Conservation (phyloP, 768 basidiomycete genomes). For the Termitomyces eurrhizus region DNA sequence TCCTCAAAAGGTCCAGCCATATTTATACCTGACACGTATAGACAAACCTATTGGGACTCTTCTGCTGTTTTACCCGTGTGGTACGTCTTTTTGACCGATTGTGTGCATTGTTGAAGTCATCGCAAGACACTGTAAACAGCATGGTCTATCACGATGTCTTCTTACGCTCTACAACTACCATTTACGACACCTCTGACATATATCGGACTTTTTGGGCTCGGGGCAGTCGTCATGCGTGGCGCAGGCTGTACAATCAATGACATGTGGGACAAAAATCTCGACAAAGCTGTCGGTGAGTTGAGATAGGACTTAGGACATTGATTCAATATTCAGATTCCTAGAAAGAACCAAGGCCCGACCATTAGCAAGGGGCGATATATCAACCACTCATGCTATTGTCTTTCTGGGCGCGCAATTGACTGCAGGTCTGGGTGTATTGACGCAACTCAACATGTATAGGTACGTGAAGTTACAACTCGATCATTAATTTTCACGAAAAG, state of each 20-base stretch:
- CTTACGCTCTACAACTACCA: slow-evolving; percentile 72
- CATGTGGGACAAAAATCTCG: slow-evolving; percentile 94
- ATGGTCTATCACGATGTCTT: slow-evolving; percentile 98
- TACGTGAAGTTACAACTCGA: slow-evolving; percentile 29
- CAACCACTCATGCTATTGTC: slow-evolving; percentile 63
- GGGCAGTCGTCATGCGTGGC: slow-evolving; percentile 93
- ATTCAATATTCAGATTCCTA: slow-evolving; percentile 25
- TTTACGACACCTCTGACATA: slow-evolving; percentile 69
- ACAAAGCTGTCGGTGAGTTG: slow-evolving; percentile 80
- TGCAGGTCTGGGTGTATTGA: slow-evolving; percentile 77
- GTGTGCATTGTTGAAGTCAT: slow-evolving; percentile 1
- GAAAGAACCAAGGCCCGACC: slow-evolving; percentile 88
- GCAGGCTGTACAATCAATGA: slow-evolving; percentile 99
- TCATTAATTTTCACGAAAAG: background rate
- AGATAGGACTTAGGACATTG: background rate
- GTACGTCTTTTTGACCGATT: slow-evolving; percentile 42
- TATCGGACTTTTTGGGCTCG: slow-evolving; percentile 79
- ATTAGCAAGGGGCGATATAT: slow-evolving; percentile 80
- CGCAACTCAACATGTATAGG: slow-evolving; percentile 97
- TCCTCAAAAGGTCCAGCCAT: slow-evolving; percentile 63
- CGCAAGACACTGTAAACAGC: slow-evolving; percentile 45
- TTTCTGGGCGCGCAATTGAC: slow-evolving; percentile 84
- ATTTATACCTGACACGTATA: slow-evolving; percentile 80
- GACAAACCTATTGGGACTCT: slow-evolving; percentile 97
- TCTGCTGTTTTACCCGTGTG: slow-evolving; percentile 90